A percentile compares a stretch with the other conserved stretches of the same genome.
These are phyloP conservation scores for Quillaja saponaria DNA, from an alignment of 306 rosid genomes.

Conservation along the genomic window DNA sequence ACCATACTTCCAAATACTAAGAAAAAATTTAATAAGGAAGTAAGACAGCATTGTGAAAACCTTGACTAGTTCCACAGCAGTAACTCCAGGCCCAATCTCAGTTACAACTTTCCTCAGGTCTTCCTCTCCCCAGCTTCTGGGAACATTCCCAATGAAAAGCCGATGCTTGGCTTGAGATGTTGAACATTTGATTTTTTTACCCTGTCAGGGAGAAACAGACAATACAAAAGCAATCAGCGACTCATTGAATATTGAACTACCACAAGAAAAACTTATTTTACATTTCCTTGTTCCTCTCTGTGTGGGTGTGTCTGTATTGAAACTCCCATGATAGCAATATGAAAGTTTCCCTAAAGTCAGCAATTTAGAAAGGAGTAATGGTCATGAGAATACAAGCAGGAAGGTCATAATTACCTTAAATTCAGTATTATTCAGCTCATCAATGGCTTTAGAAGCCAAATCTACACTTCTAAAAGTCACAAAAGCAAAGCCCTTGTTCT, in stretches of 20 bases:
- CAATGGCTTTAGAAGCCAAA: constrained; percentile 86
- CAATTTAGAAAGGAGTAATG: constrained; percentile 4
- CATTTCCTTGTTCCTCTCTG: constrained; percentile 6
- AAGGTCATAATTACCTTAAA: constrained; percentile 61
- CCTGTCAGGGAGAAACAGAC: constrained; percentile 46
- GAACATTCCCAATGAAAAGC: constrained; percentile 91
- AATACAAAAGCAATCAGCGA: constrained; percentile 29
- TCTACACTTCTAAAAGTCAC: constrained; percentile 79
- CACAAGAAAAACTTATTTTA: background rate
- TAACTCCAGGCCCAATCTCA: constrained; percentile 85
- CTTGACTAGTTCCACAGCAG: constrained; percentile 83
- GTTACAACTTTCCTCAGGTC: constrained; percentile 77
- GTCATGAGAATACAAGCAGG: constrained; percentile 3
- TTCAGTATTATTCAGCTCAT: constrained; percentile 67
- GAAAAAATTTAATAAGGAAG: background rate
- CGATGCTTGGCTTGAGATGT: constrained; percentile 94
- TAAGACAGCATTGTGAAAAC: constrained; percentile 37
- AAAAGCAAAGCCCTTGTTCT: constrained; percentile 85
- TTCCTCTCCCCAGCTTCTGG: constrained; percentile 86
- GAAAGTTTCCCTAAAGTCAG: constrained; percentile 9
- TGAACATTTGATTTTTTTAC: constrained; percentile 82
- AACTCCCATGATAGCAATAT: constrained; percentile 17
- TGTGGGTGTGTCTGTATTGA: no score
- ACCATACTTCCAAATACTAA: constrained; percentile 7
- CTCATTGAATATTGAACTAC: constrained; percentile 14